Base-by-base conservation (phyloP, 2,329 filamentous ascomycete species). In the Cytospora schulzeri region DNA sequence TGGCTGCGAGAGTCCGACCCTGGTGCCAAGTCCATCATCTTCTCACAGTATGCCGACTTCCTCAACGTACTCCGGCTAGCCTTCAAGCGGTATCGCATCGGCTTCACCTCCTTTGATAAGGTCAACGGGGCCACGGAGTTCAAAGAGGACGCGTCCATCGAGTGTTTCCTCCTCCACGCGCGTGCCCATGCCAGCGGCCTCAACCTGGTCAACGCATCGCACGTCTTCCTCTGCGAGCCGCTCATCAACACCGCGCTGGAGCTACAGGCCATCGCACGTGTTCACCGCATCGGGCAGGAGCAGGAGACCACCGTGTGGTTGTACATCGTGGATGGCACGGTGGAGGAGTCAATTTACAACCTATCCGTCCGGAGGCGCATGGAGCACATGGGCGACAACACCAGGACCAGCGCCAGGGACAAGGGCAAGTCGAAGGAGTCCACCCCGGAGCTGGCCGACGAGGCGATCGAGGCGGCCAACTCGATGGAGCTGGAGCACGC, bases 141-240 rank as follows among this genome's bases (percentile, higher is more conserved):
- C 81, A 92, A 90, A 70, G 81, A 87, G 3, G 88, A 97, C 67
- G 84, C 91, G 1, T 76, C 79, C 3, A 76, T 90, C 7, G 92
- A 97, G 74, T 93, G 91, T 70, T 94, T 99, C 70, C 82, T 98
- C 4, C 83, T 99, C 17, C 93, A 97, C 73, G 93, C 93, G 7
- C 91, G 93, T 69, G 91, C 92, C 0, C 92, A 97, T 73, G 90
- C 92, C 0, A 93, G 91, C 1, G 95, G 95, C 0, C 81, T 99
- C 33, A 98, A 96, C 67, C 84, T 99, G 0, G 90, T 97, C 69
- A 94, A 96, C 71, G 95, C 94, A 5, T 97, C 88, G 56, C 93
- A 98, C 73, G 93, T 98, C 1, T 96, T 98, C 73, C 84, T 99
- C 5, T 97, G 93, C 74, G 95, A 99, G 73, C 95, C 95, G 2